A percentile compares a stretch with the other conserved stretches of the same genome.
Conservation (phyloP, 2,329 filamentous ascomycete genomes). For the Phyllosticta citriasiana region DNA sequence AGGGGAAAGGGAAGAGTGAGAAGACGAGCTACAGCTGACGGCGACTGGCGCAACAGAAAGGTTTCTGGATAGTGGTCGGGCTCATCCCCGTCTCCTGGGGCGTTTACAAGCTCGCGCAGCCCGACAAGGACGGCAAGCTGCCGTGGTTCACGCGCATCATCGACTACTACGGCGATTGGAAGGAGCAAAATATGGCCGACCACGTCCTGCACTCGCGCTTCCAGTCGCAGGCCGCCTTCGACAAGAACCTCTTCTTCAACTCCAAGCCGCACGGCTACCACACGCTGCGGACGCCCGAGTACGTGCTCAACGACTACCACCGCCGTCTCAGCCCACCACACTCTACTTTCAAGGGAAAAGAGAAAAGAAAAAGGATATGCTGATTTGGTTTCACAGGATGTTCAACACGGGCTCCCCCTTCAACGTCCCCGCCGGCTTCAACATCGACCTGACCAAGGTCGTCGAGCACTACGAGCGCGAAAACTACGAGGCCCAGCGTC, state of each 20-base stretch:
- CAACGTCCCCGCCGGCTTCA: slow-evolving; percentile 54
- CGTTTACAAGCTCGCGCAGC: slow-evolving; percentile 36
- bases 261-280: slow-evolving; percentile 37
- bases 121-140: slow-evolving; percentile 28
- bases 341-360: neutral
- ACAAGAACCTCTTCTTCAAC: slow-evolving; percentile 49
- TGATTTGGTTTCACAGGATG: slow-evolving; percentile 34
- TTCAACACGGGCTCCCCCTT: slow-evolving; percentile 54
- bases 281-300: slow-evolving; percentile 55
- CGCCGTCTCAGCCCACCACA: neutral
- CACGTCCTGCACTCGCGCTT: slow-evolving; percentile 49
- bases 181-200: slow-evolving; percentile 40
- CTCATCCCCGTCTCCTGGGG: slow-evolving; percentile 35
- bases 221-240: slow-evolving; percentile 53
- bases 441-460: slow-evolving; percentile 48
- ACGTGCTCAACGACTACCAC: slow-evolving; percentile 27
- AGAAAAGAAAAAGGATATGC: neutral
- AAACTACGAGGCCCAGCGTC: slow-evolving; percentile 46
- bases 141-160: slow-evolving; percentile 42
- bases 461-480: slow-evolving; percentile 53
- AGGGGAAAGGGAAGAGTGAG: neutral
- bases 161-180: slow-evolving; percentile 43
- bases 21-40: slow-evolving; percentile 15
- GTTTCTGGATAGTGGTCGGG: slow-evolving; percentile 39
- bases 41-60: slow-evolving; percentile 22